Evolutionary conservation across 371 early-diverging fungal species (phyloP).

Genomic region (Mortierella polycephala): DNA sequence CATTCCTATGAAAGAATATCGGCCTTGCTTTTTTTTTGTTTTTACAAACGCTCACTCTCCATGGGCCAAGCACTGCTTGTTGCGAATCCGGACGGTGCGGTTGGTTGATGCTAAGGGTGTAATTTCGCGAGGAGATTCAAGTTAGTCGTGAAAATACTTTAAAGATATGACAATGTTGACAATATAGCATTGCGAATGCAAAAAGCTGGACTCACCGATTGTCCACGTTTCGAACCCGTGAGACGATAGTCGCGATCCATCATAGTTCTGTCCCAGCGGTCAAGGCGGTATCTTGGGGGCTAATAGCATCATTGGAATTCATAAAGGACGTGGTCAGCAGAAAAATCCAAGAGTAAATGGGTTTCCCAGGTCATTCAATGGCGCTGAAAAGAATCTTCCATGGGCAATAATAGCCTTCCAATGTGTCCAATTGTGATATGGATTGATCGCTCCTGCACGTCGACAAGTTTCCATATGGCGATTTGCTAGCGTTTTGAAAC

Average conservation of each 20-base stretch:
- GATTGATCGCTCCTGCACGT: too few species aligned
- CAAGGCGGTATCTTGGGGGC: slow-evolving; percentile 56
- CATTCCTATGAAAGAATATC: too few species aligned
- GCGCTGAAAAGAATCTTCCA: too few species aligned
- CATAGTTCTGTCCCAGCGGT: slow-evolving; percentile 59
- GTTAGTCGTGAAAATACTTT: too few species aligned
- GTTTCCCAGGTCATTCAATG: too few species aligned
- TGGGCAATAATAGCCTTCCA: too few species aligned
- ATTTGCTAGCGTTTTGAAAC: too few species aligned
- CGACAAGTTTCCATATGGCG: too few species aligned
- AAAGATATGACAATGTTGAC: not conserved
- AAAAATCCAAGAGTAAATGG: too few species aligned
- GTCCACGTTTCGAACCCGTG: slow-evolving; percentile 57
- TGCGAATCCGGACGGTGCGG: slow-evolving; percentile 40
- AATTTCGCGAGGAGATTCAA: not conserved
- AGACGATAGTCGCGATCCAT: slow-evolving; percentile 58
- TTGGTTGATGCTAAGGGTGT: slow-evolving; percentile 28
- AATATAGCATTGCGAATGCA: not conserved
- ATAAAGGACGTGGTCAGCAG: too few species aligned
- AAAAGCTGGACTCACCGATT: slow-evolving; percentile 40
- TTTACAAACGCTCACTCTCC: slow-evolving; percentile 44
- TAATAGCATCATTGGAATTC: slow-evolving; percentile 6
- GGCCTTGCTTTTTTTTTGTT: not conserved
- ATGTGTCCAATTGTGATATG: too few species aligned
- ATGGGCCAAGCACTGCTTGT: slow-evolving; percentile 51